Evolutionary conservation across 495 filamentous ascomycete species (phyloP).

Genomic region (Rhypophila decipiens): DNA sequence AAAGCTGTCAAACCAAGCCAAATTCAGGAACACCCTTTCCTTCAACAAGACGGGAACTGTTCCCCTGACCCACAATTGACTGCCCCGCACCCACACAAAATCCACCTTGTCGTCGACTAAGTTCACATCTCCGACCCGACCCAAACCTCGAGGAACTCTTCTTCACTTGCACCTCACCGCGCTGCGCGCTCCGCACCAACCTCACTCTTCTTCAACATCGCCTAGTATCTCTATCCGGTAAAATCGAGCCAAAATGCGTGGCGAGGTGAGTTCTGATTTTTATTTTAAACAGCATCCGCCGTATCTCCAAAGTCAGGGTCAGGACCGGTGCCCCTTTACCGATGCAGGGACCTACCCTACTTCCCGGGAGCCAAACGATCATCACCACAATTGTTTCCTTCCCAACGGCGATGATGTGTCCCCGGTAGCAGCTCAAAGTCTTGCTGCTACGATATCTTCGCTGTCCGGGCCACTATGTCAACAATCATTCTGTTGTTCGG

Average conservation of each 20-base stretch:
- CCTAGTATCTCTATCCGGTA: constrained; percentile 7
- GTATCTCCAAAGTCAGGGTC: not conserved
- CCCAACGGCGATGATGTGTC: too few relatives aligned
- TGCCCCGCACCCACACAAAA: constrained; percentile 6
- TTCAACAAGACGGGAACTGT: too few relatives aligned
- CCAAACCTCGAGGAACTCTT: constrained; percentile 1
- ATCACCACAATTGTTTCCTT: not conserved
- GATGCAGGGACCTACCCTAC: not conserved
- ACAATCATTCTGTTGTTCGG: too few relatives aligned
- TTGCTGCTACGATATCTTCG: too few relatives aligned
- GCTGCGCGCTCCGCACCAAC: constrained; percentile 19
- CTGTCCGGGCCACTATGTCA: too few relatives aligned
- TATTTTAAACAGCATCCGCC: not conserved
- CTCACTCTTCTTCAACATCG: constrained; percentile 7
- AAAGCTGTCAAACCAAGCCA: not conserved
- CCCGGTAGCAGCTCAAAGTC: not conserved
- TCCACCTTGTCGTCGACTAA: constrained; percentile 2
- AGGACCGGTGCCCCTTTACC: not conserved
- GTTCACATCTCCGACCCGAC: constrained; percentile 4
- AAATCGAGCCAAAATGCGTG: constrained; percentile 40
- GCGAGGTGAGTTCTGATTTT: constrained; percentile 39
- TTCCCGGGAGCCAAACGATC: not conserved
- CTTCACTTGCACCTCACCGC: constrained; percentile 9
- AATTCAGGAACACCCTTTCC: not conserved
- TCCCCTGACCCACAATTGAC: not conserved